phyloP scores from a whole-genome alignment of 352 stramenopile species.

The Phytopythium aichiense region DNA sequence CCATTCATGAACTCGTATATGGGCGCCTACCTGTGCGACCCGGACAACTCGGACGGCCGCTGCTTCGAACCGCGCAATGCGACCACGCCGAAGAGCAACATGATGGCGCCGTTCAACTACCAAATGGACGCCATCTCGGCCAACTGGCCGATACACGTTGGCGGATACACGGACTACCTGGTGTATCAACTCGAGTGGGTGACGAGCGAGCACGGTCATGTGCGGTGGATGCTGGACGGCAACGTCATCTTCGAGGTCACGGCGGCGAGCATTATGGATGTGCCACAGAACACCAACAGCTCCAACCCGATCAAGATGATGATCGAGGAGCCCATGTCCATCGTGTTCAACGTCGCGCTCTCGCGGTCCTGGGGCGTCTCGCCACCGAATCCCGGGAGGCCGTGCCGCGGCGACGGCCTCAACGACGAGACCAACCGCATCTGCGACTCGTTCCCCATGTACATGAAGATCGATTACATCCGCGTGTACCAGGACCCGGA shows the following conservation, averaged over 20 bases:
- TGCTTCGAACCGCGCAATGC: constrained; percentile 43
- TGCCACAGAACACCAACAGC: constrained; percentile 26
- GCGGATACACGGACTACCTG: constrained; percentile 69
- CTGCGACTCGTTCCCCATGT: constrained; percentile 48
- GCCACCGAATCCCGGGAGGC: constrained; percentile 17
- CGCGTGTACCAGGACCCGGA: constrained; percentile 79
- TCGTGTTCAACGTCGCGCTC: constrained; percentile 93
- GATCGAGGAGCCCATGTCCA: constrained; percentile 88
- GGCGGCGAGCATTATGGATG: constrained; percentile 31
- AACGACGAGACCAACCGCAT: constrained; percentile 45
- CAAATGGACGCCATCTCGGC: constrained; percentile 51
- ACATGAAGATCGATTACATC: constrained; percentile 84
- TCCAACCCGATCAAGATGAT: constrained; percentile 79
- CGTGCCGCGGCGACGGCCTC: constrained; percentile 21
- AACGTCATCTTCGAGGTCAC: constrained; percentile 79
- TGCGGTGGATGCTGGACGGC: constrained; percentile 59
- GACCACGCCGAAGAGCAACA: constrained; percentile 31
- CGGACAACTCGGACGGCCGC: constrained; percentile 33
- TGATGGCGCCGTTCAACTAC: constrained; percentile 46
- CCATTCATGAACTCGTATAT: constrained; percentile 43
- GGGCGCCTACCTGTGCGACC: constrained; percentile 40
- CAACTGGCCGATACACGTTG: constrained; percentile 72
- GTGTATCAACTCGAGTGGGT: constrained; percentile 41
- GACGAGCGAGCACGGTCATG: constrained; percentile 33
- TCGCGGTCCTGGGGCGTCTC: constrained; percentile 62